Conservation (phyloP, 768 basidiomycete species). For the Trametes cinnabarina region DNA sequence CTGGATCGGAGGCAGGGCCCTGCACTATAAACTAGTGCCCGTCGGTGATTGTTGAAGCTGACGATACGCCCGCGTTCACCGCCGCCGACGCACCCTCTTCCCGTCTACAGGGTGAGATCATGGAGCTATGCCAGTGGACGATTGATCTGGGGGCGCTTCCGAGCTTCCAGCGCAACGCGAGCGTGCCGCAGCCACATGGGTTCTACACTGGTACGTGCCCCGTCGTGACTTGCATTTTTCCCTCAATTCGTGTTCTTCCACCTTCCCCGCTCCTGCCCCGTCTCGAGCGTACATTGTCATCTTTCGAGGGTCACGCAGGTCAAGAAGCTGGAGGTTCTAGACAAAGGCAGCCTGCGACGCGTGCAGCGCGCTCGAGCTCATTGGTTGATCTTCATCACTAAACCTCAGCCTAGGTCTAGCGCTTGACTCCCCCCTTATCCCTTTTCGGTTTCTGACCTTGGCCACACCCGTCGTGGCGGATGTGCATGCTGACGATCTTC, state of each 20-base stretch:
- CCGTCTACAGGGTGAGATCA: constrained; percentile 55
- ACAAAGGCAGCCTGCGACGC: background rate
- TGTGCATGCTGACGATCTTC: background rate
- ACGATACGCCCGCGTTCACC: background rate
- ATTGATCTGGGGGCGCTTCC: constrained; percentile 79
- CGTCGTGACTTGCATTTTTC: background rate
- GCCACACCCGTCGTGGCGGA: constrained; percentile 1
- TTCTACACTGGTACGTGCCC: constrained; percentile 71
- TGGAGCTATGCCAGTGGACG: constrained; percentile 82
- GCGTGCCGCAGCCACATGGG: constrained; percentile 51
- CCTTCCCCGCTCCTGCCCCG: background rate
- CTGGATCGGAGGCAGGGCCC: constrained; percentile 21
- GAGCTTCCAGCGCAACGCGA: constrained; percentile 71
- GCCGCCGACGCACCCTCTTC: background rate
- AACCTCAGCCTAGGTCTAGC: background rate
- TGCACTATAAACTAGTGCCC: background rate
- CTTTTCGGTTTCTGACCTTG: background rate
- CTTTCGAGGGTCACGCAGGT: background rate
- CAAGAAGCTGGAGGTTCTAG: background rate
- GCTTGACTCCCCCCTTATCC: background rate
- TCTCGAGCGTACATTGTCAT: background rate
- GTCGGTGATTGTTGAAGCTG: background rate
- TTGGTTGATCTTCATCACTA: background rate
- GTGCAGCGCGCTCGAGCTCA: background rate
- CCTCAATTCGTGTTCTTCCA: background rate